Evolutionary conservation across 306 rosid genomes (phyloP).

Genomic region (Pueraria montana): DNA sequence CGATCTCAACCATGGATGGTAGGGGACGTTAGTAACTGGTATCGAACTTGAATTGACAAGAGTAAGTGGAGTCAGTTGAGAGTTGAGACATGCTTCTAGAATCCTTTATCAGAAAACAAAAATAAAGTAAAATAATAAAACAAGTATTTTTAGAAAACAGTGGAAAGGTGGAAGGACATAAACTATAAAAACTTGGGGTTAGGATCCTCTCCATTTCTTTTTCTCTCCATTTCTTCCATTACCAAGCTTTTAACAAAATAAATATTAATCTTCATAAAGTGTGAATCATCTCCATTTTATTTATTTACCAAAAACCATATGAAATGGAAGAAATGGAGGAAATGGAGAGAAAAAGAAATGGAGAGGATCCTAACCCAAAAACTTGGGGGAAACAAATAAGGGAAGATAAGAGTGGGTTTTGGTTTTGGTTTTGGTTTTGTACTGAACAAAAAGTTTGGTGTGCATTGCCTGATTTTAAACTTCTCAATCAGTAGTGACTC

Average conservation of each 20-base stretch:
- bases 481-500: conserved; percentile 25
- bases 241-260: too few relatives aligned
- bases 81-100: conserved; percentile 63
- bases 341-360: too few relatives aligned
- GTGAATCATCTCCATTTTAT: too few relatives aligned
- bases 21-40: conserved; percentile 57
- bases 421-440: conserved; percentile 32
- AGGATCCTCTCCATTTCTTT: too few relatives aligned
- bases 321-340: too few relatives aligned
- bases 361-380: too few relatives aligned
- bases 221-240: too few relatives aligned
- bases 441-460: conserved; percentile 42
- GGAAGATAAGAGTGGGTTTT: conserved; percentile 22
- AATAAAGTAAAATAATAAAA: conserved; percentile 6
- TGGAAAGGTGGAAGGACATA: conserved; percentile 44
- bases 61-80: conserved; percentile 61
- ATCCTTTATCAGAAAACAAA: conserved; percentile 42
- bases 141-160: conserved; percentile 41
- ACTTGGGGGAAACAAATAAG: conserved; percentile 26
- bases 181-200: conserved; percentile 4
- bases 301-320: too few relatives aligned
- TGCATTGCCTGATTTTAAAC: conserved; percentile 14
- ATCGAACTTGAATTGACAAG: conserved; percentile 57
- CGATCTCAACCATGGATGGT: conserved; percentile 53
- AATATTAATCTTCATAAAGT: too few relatives aligned